phyloP scores from a whole-genome alignment of 768 basidiomycete species.

The Auriscalpium vulgare region DNA sequence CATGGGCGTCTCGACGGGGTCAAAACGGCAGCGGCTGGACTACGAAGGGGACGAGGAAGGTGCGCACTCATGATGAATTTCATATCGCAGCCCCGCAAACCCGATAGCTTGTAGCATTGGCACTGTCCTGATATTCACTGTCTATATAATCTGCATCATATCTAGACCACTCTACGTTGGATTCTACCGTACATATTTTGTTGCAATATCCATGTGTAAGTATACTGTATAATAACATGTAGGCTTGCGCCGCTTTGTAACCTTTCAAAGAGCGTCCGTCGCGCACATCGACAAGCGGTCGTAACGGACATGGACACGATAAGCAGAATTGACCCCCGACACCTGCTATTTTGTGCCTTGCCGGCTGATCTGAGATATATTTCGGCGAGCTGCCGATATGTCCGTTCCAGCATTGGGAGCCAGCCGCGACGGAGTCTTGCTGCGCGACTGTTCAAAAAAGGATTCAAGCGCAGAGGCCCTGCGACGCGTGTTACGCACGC shows the following conservation, averaged over 20 bases:
- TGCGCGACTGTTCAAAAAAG: too few relatives aligned
- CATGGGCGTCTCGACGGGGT: conserved; percentile 26
- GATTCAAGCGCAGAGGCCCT: too few relatives aligned
- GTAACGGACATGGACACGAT: too few relatives aligned
- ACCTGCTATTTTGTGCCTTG: neutral
- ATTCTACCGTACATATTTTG: conserved; percentile 17
- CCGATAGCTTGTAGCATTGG: neutral
- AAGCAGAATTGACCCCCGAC: too few relatives aligned
- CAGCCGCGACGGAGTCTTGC: too few relatives aligned
- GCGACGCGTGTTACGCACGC: too few relatives aligned
- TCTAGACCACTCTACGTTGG: conserved; percentile 14
- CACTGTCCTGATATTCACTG: neutral
- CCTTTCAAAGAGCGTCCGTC: too few relatives aligned
- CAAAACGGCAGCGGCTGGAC: conserved; percentile 46
- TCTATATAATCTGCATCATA: neutral
- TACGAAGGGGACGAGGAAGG: conserved; percentile 39
- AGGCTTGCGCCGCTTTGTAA: too few relatives aligned
- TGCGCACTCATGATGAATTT: neutral
- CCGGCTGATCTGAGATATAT: neutral
- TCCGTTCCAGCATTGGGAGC: neutral
- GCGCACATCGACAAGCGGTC: too few relatives aligned
- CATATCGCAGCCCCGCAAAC: neutral
- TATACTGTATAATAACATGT: conserved; percentile 9
- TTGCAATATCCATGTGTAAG: conserved; percentile 16
- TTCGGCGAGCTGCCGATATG: neutral